phyloP scores from a whole-genome alignment of 2,329 filamentous ascomycete genomes.

The Colletotrichum paranaense region DNA sequence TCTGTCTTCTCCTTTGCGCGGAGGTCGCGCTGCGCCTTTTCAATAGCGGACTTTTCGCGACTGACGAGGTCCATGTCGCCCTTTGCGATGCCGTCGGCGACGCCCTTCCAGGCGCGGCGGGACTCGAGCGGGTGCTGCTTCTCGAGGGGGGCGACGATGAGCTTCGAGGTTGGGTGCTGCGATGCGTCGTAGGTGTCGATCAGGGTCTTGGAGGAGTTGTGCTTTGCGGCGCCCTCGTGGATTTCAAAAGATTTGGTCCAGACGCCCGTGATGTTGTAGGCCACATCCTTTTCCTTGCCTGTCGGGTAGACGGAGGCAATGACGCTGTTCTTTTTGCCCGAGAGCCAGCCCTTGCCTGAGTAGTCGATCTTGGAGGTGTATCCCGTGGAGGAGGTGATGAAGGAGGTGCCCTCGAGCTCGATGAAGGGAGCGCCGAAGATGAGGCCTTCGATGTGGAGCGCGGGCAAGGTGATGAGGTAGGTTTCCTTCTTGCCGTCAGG shows the following conservation, averaged over 20 bases:
- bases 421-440: constrained; percentile 89
- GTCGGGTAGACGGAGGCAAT: constrained; percentile 78
- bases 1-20: constrained; percentile 81
- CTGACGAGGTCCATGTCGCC: constrained; percentile 88
- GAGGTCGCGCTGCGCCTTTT: constrained; percentile 83
- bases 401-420: constrained; percentile 86
- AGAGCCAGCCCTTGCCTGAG: constrained; percentile 92
- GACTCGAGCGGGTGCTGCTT: constrained; percentile 90
- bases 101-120: constrained; percentile 87
- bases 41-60: constrained; percentile 86
- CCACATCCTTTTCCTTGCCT: constrained; percentile 76
- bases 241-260: constrained; percentile 90
- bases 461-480: constrained; percentile 92
- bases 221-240: constrained; percentile 70
- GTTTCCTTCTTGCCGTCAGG: constrained; percentile 65
- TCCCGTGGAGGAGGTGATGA: constrained; percentile 87
- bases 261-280: constrained; percentile 88
- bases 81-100: constrained; percentile 81
- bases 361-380: constrained; percentile 94
- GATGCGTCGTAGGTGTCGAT: constrained; percentile 72
- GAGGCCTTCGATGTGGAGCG: constrained; percentile 92
- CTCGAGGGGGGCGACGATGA: constrained; percentile 78
- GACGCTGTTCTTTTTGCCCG: constrained; percentile 95
- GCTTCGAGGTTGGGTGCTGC: constrained; percentile 69
- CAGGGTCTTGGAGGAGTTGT: constrained; percentile 59